These are phyloP conservation scores for Chrysopogon serrulatus DNA, from an alignment of 176 grass and related monocot species.

Conservation along the genomic window DNA sequence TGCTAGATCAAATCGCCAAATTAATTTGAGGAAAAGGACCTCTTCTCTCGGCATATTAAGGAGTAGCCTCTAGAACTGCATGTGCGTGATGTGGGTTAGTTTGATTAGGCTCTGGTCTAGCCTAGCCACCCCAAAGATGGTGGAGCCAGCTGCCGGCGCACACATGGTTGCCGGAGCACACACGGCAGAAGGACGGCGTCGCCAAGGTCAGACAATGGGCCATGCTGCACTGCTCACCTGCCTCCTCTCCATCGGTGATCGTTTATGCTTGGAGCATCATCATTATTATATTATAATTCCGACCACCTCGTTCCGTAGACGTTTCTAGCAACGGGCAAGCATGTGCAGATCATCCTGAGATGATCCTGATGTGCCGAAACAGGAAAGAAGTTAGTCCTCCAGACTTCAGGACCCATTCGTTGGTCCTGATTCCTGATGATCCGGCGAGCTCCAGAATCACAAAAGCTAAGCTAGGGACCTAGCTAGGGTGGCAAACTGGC, in stretches of 20 bases:
- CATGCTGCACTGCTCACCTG: background rate
- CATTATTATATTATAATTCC: too few relatives aligned
- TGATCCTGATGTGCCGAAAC: background rate
- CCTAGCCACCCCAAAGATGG: background rate
- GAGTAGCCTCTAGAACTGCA: conserved; percentile 11
- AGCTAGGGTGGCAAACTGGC: too few relatives aligned
- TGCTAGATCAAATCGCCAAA: background rate
- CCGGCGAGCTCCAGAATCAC: background rate
- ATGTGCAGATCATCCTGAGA: background rate
- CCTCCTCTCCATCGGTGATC: background rate
- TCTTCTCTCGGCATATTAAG: background rate
- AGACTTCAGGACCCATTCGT: background rate
- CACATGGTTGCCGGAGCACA: background rate
- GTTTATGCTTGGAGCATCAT: background rate
- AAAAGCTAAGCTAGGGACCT: background rate
- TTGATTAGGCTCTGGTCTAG: background rate
- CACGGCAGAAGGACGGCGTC: background rate
- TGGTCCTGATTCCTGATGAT: background rate
- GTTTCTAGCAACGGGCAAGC: conserved; percentile 4
- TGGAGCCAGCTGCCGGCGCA: conserved; percentile 18
- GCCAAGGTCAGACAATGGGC: background rate
- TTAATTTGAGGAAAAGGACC: background rate
- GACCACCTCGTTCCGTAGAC: conserved; percentile 2
- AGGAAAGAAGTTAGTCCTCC: background rate
- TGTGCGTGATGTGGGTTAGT: too few relatives aligned